These are phyloP conservation scores for Globomyces pollinis-pini DNA, from an alignment of 192 early-diverging fungal genomes.

Conservation along the genomic window DNA sequence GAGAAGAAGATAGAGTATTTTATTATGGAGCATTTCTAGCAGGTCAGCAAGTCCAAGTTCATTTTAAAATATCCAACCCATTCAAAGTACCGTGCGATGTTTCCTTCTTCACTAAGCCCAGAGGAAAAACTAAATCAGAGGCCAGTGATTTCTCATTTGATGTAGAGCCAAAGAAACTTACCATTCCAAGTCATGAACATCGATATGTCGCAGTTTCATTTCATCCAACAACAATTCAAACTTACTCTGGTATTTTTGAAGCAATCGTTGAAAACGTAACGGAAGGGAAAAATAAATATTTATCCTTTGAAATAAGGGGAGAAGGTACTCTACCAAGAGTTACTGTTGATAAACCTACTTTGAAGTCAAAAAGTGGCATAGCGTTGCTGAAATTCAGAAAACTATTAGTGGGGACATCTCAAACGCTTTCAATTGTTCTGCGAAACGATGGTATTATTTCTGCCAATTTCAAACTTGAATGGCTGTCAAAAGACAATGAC, in stretches of 20 bases:
- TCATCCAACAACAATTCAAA: constrained; percentile 53
- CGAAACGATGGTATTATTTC: constrained; percentile 52
- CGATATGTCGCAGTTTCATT: constrained; percentile 45
- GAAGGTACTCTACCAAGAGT: constrained; percentile 54
- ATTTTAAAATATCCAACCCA: constrained; percentile 57
- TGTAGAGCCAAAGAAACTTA: constrained; percentile 47
- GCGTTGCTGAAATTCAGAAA: constrained; percentile 38
- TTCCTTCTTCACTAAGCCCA: constrained; percentile 34
- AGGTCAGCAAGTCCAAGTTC: constrained; percentile 46
- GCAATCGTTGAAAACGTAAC: constrained; percentile 49
- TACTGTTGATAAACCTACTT: constrained; percentile 35
- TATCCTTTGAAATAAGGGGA: constrained; percentile 49
- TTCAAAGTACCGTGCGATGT: constrained; percentile 55
- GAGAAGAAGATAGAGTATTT: constrained; percentile 54
- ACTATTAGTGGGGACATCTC: constrained; percentile 34
- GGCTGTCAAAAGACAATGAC: constrained; percentile 31
- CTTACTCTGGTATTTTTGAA: constrained; percentile 53
- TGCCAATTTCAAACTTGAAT: constrained; percentile 49
- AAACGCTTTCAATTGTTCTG: constrained; percentile 36
- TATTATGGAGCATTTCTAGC: constrained; percentile 51
- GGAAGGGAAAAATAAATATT: constrained; percentile 35
- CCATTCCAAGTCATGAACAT: constrained; percentile 52
- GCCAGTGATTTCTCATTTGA: constrained; percentile 52
- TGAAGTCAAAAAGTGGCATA: constrained; percentile 29
- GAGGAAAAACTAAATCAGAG: constrained; percentile 40